Conservation (phyloP, 805 yeast genomes). For the Sungouiella thailandica region DNA sequence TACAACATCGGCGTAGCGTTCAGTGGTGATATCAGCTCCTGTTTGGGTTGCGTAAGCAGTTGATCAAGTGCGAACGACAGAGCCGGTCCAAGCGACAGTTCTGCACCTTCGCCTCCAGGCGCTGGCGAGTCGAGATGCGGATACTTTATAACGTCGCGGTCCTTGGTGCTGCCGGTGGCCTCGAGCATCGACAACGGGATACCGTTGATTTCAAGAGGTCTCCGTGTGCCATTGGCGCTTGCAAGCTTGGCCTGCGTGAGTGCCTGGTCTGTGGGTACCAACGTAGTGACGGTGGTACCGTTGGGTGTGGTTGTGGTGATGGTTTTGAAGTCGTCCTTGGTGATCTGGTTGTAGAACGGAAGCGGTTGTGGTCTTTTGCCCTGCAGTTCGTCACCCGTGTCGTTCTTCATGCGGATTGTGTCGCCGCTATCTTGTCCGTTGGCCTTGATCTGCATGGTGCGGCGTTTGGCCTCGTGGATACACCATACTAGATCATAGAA, state of each 20-base stretch:
- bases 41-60: not conserved
- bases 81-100: not conserved
- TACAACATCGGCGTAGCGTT: not conserved
- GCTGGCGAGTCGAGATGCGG: not conserved
- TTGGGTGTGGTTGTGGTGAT: constrained; percentile 84
- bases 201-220: constrained; percentile 60
- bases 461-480: constrained; percentile 86
- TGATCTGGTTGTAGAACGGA: constrained; percentile 87
- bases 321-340: constrained; percentile 82
- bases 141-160: no score
- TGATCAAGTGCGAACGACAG: not conserved
- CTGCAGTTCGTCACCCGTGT: constrained; percentile 9
- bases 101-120: not conserved
- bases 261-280: constrained; percentile 82
- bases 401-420: no score
- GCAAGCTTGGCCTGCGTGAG: constrained; percentile 57
- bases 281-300: constrained; percentile 85
- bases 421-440: no score
- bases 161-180: constrained; percentile 65
- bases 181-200: constrained; percentile 69
- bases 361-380: constrained; percentile 55
- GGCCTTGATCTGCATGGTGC: constrained; percentile 41
- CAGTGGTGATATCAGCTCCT: no score
- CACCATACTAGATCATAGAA: constrained; percentile 93
- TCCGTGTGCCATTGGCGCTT: constrained; percentile 50